phyloP scores from a whole-genome alignment of 2,329 filamentous ascomycete species.

The Arthrobotrys entomopaga region DNA sequence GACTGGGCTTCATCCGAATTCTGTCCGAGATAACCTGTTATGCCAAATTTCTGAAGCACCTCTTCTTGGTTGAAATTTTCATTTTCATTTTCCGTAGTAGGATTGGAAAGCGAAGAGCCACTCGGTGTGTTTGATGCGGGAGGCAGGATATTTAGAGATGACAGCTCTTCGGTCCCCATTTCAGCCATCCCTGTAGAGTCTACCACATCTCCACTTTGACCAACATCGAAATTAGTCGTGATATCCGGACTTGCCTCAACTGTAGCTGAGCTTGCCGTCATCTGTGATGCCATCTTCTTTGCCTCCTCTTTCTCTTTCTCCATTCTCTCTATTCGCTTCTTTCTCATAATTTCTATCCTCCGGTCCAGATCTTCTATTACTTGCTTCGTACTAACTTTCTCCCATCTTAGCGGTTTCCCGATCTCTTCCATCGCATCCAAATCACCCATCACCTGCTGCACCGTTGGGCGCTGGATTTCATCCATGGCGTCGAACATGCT shows the following conservation, averaged over 20 bases:
- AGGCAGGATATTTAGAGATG: too few species aligned
- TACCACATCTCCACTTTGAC: too few species aligned
- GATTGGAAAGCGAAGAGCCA: too few species aligned
- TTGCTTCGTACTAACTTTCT: background rate
- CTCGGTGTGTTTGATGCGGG: too few species aligned
- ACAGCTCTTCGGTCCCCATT: background rate
- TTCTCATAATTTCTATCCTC: conserved; percentile 6
- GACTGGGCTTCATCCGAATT: background rate
- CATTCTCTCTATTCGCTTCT: background rate
- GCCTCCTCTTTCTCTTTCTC: background rate
- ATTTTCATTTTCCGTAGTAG: too few species aligned
- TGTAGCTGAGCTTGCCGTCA: background rate
- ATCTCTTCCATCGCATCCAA: background rate
- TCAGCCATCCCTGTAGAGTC: background rate
- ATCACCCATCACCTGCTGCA: background rate
- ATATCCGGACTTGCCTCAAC: background rate
- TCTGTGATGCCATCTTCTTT: background rate
- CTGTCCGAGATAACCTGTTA: too few species aligned
- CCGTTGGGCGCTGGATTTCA: background rate
- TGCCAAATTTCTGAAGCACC: too few species aligned
- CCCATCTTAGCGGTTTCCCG: background rate
- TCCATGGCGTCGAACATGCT: conserved; percentile 6
- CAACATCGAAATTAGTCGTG: too few species aligned
- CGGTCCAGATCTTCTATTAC: conserved; percentile 5
- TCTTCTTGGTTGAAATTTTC: too few species aligned